phyloP scores from a whole-genome alignment of 768 basidiomycete species.

The Podaxis rugospora region DNA sequence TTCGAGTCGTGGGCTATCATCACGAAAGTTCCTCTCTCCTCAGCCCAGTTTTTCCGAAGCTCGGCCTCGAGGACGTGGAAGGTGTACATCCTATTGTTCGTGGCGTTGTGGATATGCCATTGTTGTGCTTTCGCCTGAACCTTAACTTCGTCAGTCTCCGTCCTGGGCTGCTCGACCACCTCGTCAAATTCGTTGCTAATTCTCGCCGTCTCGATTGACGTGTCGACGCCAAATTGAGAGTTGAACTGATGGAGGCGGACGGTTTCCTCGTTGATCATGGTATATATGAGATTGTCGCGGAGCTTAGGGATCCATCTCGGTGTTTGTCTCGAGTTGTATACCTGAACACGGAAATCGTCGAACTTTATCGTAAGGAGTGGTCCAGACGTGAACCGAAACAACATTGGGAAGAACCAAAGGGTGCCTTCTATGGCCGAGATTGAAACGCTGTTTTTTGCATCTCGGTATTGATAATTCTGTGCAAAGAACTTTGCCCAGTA shows the following conservation, averaged over 20 bases:
- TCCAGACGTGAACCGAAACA: conserved; percentile 1
- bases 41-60: not conserved
- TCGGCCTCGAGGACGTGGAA: not conserved
- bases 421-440: not conserved
- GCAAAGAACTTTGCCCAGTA: not conserved
- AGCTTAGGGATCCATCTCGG: not conserved
- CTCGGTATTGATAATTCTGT: not conserved
- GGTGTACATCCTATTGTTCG: conserved; percentile 1
- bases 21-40: not conserved
- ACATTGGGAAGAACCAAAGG: not conserved
- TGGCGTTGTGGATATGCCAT: not conserved
- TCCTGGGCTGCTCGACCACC: not conserved
- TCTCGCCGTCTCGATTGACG: not conserved
- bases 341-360: not conserved
- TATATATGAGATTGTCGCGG: not conserved
- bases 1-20: not conserved
- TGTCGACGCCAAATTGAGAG: not conserved
- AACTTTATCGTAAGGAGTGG: not conserved
- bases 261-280: not conserved
- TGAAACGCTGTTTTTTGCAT: not conserved
- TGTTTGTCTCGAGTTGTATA: not conserved
- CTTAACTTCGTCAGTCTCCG: not conserved
- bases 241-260: not conserved
- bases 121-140: not conserved
- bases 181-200: not conserved